phyloP scores from a whole-genome alignment of 306 rosid genomes.

The Castanospermum australe region DNA sequence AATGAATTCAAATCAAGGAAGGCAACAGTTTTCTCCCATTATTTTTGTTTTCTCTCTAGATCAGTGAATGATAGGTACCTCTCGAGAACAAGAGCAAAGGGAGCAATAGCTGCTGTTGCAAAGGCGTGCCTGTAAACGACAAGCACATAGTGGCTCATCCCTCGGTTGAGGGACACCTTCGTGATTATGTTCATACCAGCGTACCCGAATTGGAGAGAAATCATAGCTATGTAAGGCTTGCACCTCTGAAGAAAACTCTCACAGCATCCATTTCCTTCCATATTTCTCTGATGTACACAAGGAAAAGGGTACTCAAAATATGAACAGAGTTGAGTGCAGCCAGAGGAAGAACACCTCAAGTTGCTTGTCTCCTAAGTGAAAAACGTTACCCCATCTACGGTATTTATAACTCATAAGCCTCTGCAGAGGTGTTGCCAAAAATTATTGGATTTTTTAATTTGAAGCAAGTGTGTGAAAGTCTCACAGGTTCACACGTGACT shows the following conservation, averaged over 20 bases:
- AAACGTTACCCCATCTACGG: background rate
- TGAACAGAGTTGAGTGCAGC: constrained; percentile 12
- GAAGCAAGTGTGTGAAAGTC: constrained; percentile 29
- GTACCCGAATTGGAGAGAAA: constrained; percentile 82
- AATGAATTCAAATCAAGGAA: background rate
- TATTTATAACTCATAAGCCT: constrained; percentile 57
- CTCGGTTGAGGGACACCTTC: constrained; percentile 78
- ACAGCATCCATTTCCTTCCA: constrained; percentile 45
- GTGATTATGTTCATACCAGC: constrained; percentile 97
- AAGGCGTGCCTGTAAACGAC: constrained; percentile 90
- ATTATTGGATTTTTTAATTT: background rate
- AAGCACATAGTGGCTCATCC: constrained; percentile 92
- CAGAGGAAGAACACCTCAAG: constrained; percentile 53
- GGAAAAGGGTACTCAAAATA: background rate
- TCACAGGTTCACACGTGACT: constrained; percentile 38
- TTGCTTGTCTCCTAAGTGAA: constrained; percentile 49
- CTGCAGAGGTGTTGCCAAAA: background rate
- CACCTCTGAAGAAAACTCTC: constrained; percentile 43
- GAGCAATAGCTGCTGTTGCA: constrained; percentile 85
- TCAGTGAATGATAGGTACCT: constrained; percentile 41
- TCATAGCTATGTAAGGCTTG: constrained; percentile 90
- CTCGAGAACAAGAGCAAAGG: constrained; percentile 89
- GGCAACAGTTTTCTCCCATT: background rate
- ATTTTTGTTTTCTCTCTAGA: background rate
- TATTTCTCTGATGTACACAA: constrained; percentile 13